phyloP scores from a whole-genome alignment of 768 basidiomycete species.

The Auriscalpium vulgare region DNA sequence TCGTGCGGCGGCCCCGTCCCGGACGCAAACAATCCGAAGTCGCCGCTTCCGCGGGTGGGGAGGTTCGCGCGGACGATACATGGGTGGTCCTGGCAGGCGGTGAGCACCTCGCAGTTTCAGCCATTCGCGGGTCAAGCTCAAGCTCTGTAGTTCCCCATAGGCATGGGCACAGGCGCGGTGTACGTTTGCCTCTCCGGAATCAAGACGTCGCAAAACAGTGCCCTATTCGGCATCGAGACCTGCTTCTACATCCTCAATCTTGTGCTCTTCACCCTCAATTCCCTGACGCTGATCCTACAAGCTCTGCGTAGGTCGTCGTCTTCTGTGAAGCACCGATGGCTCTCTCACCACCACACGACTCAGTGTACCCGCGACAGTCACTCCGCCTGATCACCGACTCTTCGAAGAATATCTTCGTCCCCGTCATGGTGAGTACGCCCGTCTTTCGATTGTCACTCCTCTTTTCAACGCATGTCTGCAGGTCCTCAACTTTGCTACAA shows the following conservation, averaged over 20 bases:
- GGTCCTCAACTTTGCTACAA: conserved; percentile 42
- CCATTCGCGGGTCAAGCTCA: conserved; percentile 16
- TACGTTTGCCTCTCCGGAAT: conserved; percentile 37
- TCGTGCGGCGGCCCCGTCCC: too few relatives aligned
- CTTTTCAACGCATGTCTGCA: conserved; percentile 3
- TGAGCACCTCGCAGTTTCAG: conserved; percentile 18
- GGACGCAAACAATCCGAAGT: too few relatives aligned
- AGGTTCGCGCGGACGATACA: conserved; percentile 36
- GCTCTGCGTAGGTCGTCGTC: conserved; percentile 27
- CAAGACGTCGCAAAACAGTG: conserved; percentile 23
- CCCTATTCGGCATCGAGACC: conserved; percentile 30
- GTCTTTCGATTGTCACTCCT: neutral
- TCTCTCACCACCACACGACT: neutral
- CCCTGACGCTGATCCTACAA: conserved; percentile 34
- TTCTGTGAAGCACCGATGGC: neutral
- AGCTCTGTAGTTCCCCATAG: conserved; percentile 34
- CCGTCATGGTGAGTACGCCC: conserved; percentile 23
- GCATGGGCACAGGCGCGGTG: conserved; percentile 43
- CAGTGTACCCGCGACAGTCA: conserved; percentile 39
- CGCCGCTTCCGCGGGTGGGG: conserved; percentile 14
- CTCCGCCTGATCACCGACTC: conserved; percentile 36
- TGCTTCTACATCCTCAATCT: conserved; percentile 41
- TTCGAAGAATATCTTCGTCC: conserved; percentile 37
- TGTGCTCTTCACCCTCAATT: conserved; percentile 37
- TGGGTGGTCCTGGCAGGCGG: conserved; percentile 45